phyloP scores from a whole-genome alignment of 139 green algal species.

The Raphidocelis subcapitata region DNA sequence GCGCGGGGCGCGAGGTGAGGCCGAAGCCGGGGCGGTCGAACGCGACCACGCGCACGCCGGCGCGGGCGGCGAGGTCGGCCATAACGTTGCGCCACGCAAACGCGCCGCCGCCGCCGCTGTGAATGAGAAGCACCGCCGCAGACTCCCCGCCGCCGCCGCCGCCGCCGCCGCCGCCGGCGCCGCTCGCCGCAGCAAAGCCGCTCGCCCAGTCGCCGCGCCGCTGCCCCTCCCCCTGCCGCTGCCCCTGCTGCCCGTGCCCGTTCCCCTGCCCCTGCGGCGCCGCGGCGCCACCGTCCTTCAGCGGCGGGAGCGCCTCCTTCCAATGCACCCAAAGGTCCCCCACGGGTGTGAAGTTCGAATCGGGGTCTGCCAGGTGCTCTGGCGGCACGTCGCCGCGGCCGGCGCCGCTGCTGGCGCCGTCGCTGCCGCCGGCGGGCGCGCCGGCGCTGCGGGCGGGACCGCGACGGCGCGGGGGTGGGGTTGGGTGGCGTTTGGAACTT shows the following conservation, averaged over 20 bases:
- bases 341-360: too few relatives aligned
- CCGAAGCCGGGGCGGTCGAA: slow-evolving; percentile 70
- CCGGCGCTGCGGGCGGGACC: too few relatives aligned
- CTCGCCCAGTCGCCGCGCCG: slow-evolving; percentile 1
- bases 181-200: neutral
- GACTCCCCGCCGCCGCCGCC: neutral
- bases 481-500: too few relatives aligned
- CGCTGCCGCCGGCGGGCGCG: slow-evolving; percentile 9
- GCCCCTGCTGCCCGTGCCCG: slow-evolving; percentile 9
- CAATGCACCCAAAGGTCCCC: too few relatives aligned
- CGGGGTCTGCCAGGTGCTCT: too few relatives aligned
- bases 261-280: neutral
- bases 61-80: slow-evolving; percentile 59
- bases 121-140: slow-evolving; percentile 6
- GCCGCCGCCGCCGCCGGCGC: neutral
- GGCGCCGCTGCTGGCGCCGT: neutral
- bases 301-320: too few relatives aligned
- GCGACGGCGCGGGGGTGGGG: too few relatives aligned
- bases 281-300: too few relatives aligned
- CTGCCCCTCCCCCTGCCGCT: slow-evolving; percentile 34
- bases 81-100: slow-evolving; percentile 82
- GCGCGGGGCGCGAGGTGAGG: neutral
- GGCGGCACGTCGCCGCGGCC: slow-evolving; percentile 38
- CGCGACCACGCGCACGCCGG: slow-evolving; percentile 53
- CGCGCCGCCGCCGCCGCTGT: slow-evolving; percentile 76